Conservation (phyloP, 805 yeast species). For the Hanseniaspora lindneri region DNA sequence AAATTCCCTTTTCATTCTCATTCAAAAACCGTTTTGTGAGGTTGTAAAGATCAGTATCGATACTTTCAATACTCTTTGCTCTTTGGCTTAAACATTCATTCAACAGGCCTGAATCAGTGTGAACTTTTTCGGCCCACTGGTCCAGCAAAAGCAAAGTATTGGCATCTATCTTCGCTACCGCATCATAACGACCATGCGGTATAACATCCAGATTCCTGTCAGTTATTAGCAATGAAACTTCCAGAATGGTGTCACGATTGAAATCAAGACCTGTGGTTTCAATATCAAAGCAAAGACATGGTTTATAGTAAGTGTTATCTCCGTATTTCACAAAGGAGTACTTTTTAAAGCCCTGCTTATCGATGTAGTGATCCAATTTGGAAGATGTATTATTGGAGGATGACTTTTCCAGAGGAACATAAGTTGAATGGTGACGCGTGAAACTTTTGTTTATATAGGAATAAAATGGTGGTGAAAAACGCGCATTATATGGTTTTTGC, state of each 20-base stretch:
- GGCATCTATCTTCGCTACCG: conserved; percentile 38
- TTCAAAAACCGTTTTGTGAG: conserved; percentile 49
- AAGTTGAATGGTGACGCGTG: no score
- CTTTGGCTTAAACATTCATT: background rate
- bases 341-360: background rate
- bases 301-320: conserved; percentile 22
- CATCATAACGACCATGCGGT: conserved; percentile 63
- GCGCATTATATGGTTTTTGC: no score
- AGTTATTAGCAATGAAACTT: conserved; percentile 80
- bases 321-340: background rate
- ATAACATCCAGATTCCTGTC: conserved; percentile 64
- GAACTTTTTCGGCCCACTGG: background rate
- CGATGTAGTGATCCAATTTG: background rate
- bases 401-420: no score
- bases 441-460: no score
- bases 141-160: background rate
- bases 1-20: conserved; percentile 44
- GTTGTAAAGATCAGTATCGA: conserved; percentile 49
- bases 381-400: no score
- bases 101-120: background rate
- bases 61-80: conserved; percentile 42
- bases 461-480: no score
- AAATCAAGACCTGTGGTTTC: conserved; percentile 94
- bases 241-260: conserved; percentile 66
- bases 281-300: conserved; percentile 89